Base-by-base conservation (phyloP, 768 basidiomycete genomes). In the Zangia roseola region DNA sequence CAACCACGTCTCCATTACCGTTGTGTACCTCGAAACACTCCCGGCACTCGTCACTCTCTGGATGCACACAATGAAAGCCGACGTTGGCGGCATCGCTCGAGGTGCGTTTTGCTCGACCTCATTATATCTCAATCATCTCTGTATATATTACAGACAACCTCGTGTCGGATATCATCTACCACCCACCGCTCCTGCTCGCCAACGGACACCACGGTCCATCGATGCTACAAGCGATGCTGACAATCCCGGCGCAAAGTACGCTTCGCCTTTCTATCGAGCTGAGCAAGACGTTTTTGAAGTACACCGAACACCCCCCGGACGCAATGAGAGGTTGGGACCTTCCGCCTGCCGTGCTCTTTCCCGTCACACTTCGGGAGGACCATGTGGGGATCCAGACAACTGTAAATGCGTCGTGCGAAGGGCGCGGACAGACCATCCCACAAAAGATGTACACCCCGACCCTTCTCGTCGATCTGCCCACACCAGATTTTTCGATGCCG, bases 401-500 rank as follows among this genome's bases (percentile, higher is more conserved):
- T 16, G 33, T 8, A 30, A 56, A 59, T 3, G 23, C 10, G 14
- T 60, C 52, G 9, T 25, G 19, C 30, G 21, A 13, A 0, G 35
- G 10, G 7, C 33, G 16, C 12, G 10, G 26, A 1, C 6, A 14
- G 20, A 53, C 41, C 20, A 56, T 67, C 40, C 64, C 44, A 4
- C 37, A 49, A 34, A 60, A 85, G 38, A 77, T 97, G 39, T 95
- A 95, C 67, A 93, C 91, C 2, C 75, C 82, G 0, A 78, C 85
- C 9, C 76, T 95, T 21, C 81, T 98, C 31, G 82, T 94, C 38
- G 92, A 94, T 66, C 79, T 97, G n/a, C 88, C 95, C n/a, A 93
- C 92, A 30, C 97, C 95, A 0, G 97, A 98, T 67, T 98, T 98
- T 66, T 94, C 91, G 68, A 98, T 98, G 97, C 97, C 97, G 1